phyloP scores from a whole-genome alignment of 805 yeast species.

The Tetrapisispora arboricola region DNA sequence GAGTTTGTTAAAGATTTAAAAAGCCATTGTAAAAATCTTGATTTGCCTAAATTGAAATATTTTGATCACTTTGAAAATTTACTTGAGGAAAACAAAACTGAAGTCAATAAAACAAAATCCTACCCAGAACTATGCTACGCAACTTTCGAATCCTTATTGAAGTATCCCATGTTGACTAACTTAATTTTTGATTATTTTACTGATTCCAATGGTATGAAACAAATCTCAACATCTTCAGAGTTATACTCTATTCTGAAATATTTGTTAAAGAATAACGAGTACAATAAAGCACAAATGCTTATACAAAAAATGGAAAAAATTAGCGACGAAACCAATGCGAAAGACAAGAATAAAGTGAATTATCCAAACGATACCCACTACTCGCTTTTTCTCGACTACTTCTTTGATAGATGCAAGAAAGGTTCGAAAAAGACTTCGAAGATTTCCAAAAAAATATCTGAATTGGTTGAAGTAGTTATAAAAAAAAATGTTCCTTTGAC shows the following conservation, averaged over 20 bases:
- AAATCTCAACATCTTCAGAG: background rate
- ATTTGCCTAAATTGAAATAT: no score
- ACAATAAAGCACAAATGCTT: background rate
- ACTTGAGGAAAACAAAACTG: background rate
- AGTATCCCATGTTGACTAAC: background rate
- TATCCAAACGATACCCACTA: conserved; percentile 30
- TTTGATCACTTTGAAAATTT: background rate
- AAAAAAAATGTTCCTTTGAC: conserved; percentile 24
- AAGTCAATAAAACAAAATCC: background rate
- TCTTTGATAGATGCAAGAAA: background rate
- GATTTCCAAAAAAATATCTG: conserved; percentile 17
- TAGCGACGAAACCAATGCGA: background rate
- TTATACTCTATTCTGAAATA: background rate
- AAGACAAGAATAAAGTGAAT: background rate
- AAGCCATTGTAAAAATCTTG: background rate
- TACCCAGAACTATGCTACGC: background rate
- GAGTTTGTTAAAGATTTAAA: background rate
- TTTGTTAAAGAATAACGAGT: background rate
- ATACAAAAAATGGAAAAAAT: background rate
- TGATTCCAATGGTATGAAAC: background rate
- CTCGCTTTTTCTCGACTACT: conserved; percentile 29
- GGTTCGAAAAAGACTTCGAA: conserved; percentile 6
- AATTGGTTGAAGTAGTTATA: conserved; percentile 26
- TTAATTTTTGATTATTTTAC: background rate
- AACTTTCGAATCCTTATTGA: background rate